These are phyloP conservation scores for Pichia sp. DNA, from an alignment of 1,139 yeast genomes.

Conservation along the genomic window DNA sequence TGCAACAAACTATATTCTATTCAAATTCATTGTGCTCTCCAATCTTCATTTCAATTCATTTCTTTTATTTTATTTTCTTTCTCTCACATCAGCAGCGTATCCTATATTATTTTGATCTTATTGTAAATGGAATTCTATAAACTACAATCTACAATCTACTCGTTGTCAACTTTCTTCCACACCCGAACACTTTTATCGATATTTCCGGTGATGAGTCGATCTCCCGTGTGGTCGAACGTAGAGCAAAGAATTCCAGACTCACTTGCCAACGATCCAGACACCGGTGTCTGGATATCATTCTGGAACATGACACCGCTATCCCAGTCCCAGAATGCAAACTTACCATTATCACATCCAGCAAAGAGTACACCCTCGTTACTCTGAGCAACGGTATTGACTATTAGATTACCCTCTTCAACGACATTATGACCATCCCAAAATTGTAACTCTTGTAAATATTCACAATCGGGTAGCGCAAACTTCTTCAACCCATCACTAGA, in stretches of 20 bases:
- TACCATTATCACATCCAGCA: conserved; percentile 83
- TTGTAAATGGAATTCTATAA: background rate
- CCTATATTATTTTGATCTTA: background rate
- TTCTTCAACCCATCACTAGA: conserved; percentile 75
- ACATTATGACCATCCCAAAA: conserved; percentile 38
- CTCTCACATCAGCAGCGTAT: no score
- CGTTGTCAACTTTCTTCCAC: conserved; percentile 51
- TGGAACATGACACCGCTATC: conserved; percentile 59
- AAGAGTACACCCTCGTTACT: conserved; percentile 66
- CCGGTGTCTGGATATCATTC: conserved; percentile 38
- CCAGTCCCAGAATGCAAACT: conserved; percentile 74
- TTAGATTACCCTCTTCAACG: conserved; percentile 29
- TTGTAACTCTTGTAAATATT: conserved; percentile 45
- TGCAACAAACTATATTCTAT: background rate
- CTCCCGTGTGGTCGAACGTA: conserved; percentile 78
- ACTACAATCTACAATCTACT: no score
- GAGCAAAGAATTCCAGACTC: conserved; percentile 69
- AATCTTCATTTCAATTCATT: no score
- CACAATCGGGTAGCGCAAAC: conserved; percentile 79
- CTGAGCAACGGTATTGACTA: conserved; percentile 58
- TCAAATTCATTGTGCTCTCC: no score
- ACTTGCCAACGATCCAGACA: conserved; percentile 64
- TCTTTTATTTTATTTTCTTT: no score
- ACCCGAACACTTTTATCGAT: conserved; percentile 85
- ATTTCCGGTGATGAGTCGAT: conserved; percentile 81